Evolutionary conservation across 768 basidiomycete genomes (phyloP).

Genomic region (Leucogyrophana mollusca): DNA sequence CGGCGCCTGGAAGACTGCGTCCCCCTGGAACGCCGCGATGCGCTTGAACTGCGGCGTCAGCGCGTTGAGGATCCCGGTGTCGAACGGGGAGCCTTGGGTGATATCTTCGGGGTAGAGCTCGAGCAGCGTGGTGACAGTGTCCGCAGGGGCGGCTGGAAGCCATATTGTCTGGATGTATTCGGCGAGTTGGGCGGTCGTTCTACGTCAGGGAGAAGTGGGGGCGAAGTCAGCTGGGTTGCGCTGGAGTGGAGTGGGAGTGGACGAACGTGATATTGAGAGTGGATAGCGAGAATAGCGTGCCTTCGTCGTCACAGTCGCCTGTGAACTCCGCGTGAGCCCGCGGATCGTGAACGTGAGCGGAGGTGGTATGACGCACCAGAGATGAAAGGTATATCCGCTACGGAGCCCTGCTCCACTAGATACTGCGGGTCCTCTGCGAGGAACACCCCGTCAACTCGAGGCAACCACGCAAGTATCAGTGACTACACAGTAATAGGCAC

Average conservation of each 20-base stretch:
- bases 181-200: slow-evolving; percentile 23
- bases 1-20: slow-evolving; percentile 49
- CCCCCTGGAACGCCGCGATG: slow-evolving; percentile 48
- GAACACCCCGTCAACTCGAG: slow-evolving; percentile 39
- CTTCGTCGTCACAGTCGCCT: slow-evolving; percentile 43
- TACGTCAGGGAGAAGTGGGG: too few relatives aligned
- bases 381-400: slow-evolving; percentile 21
- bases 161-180: slow-evolving; percentile 30
- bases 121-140: slow-evolving; percentile 25
- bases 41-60: slow-evolving; percentile 51
- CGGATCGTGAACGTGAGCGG: too few relatives aligned
- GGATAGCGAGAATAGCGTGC: slow-evolving; percentile 44
- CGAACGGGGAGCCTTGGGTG: slow-evolving; percentile 51
- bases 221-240: background rate
- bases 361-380: too few relatives aligned
- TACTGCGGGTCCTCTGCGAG: slow-evolving; percentile 29
- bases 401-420: slow-evolving; percentile 32
- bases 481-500: slow-evolving; percentile 10
- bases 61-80: slow-evolving; percentile 43
- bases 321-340: too few relatives aligned
- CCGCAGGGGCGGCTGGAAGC: slow-evolving; percentile 23
- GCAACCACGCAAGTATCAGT: slow-evolving; percentile 33
- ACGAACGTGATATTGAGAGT: slow-evolving; percentile 49
- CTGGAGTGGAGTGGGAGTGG: background rate
- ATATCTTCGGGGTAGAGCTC: slow-evolving; percentile 37